Conservation (phyloP, 495 filamentous ascomycete species). For the Aspergillus haitiensis region DNA sequence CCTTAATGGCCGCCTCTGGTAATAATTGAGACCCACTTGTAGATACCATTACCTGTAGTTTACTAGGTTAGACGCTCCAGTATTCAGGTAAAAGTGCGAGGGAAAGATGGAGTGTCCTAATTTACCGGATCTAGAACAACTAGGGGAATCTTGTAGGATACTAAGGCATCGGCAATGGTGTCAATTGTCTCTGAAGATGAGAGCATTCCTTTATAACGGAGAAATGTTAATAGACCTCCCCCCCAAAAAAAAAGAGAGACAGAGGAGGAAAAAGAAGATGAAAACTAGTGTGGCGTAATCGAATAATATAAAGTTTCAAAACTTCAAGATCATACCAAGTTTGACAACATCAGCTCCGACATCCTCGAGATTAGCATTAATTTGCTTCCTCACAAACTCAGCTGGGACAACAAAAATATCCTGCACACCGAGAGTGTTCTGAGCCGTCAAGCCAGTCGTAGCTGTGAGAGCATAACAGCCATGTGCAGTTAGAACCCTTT, state of each 20-base stretch:
- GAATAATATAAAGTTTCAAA: conserved; percentile 3
- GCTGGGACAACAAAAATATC: conserved; percentile 79
- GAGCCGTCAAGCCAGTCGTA: conserved; percentile 92
- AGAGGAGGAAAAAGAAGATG: not conserved
- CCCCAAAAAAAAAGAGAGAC: too few species aligned
- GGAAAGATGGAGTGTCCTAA: conserved; percentile 1
- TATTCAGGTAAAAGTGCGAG: not conserved
- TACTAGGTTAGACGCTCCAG: conserved; percentile 17
- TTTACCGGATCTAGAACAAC: conserved; percentile 83
- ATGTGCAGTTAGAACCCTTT: conserved; percentile 90
- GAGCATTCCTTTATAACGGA: conserved; percentile 72
- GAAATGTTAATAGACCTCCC: too few species aligned
- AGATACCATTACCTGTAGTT: conserved; percentile 80
- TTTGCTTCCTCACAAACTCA: conserved; percentile 77
- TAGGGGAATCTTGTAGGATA: conserved; percentile 55
- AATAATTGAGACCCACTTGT: conserved; percentile 79
- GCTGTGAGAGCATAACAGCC: conserved; percentile 93
- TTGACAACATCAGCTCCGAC: conserved; percentile 90
- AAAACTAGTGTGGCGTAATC: not conserved
- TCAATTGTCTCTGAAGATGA: conserved; percentile 75
- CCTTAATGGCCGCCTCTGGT: conserved; percentile 64
- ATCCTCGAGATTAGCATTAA: conserved; percentile 79
- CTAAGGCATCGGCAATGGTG: conserved; percentile 68
- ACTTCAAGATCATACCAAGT: conserved; percentile 58
- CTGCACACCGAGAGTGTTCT: conserved; percentile 84